A percentile compares a stretch with the other conserved stretches of the same genome.
Evolutionary conservation across 257 asterid species (phyloP).

Genomic region (Penstemon newberryi): DNA sequence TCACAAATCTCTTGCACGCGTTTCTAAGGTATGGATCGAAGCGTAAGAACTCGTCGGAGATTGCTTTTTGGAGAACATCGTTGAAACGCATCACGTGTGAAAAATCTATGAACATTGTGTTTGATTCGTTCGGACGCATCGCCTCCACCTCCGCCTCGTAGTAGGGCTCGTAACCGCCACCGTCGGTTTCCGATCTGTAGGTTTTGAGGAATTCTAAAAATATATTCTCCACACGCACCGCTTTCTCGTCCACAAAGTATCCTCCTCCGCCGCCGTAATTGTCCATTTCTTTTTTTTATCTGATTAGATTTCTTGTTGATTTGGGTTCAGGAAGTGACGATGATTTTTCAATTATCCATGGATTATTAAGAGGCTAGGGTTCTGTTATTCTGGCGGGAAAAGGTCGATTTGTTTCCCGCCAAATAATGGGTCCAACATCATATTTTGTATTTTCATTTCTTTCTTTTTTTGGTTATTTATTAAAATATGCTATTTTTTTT

Average conservation of each 20-base stretch:
- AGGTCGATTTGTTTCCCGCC: not conserved
- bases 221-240: constrained; percentile 72
- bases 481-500: no score
- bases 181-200: constrained; percentile 52
- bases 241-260: constrained; percentile 81
- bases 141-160: constrained; percentile 84
- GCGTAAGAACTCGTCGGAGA: constrained; percentile 84
- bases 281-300: constrained; percentile 43
- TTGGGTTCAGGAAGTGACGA: not conserved
- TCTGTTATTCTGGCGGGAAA: not conserved
- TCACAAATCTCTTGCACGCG: constrained; percentile 85
- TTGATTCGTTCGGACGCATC: constrained; percentile 77
- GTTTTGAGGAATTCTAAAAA: constrained; percentile 81
- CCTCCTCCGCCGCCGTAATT: constrained; percentile 59
- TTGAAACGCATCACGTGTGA: constrained; percentile 87
- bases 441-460: not conserved
- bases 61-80: constrained; percentile 76
- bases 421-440: not conserved
- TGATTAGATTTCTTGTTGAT: not conserved
- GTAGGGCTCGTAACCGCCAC: constrained; percentile 52
- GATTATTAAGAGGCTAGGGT: not conserved
- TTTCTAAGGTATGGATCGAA: constrained; percentile 77
- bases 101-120: constrained; percentile 92
- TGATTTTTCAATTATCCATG: no score
- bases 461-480: no score